A percentile compares a stretch with the other conserved stretches of the same genome.
phyloP scores from a whole-genome alignment of 129 eudicot genomes.

The Pseudognaphalium luteoalbum region DNA sequence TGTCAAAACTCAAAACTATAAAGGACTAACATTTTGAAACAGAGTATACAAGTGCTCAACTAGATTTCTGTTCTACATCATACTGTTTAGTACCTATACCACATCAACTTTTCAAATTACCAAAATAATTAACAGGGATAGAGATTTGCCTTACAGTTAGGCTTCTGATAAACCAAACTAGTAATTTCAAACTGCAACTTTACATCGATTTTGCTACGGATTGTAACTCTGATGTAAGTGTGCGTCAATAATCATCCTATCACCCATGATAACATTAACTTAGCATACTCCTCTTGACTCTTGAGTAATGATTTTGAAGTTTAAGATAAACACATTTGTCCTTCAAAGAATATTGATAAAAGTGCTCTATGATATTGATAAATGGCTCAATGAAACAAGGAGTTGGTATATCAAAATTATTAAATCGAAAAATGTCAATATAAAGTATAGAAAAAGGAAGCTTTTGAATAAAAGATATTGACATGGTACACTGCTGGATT shows the following conservation, averaged over 20 bases:
- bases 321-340: neutral
- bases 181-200: neutral
- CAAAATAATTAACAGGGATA: neutral
- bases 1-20: neutral
- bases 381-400: neutral
- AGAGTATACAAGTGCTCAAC: neutral
- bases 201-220: slow-evolving; percentile 1
- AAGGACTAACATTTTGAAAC: slow-evolving; percentile 9
- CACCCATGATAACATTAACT: neutral
- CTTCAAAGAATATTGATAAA: neutral
- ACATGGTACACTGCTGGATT: slow-evolving; percentile 23
- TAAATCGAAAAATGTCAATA: neutral
- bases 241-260: neutral
- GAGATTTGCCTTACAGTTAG: slow-evolving; percentile 6
- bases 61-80: neutral
- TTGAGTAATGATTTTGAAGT: neutral
- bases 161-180: slow-evolving; percentile 5
- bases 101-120: neutral
- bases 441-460: slow-evolving; percentile 2
- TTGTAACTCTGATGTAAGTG: neutral
- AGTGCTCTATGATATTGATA: neutral
- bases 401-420: neutral
- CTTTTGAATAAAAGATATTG: slow-evolving; percentile 7
- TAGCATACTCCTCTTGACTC: neutral
- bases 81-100: neutral